Conservation (phyloP, 164 flowering plant genomes). For the Houttuynia cordata region DNA sequence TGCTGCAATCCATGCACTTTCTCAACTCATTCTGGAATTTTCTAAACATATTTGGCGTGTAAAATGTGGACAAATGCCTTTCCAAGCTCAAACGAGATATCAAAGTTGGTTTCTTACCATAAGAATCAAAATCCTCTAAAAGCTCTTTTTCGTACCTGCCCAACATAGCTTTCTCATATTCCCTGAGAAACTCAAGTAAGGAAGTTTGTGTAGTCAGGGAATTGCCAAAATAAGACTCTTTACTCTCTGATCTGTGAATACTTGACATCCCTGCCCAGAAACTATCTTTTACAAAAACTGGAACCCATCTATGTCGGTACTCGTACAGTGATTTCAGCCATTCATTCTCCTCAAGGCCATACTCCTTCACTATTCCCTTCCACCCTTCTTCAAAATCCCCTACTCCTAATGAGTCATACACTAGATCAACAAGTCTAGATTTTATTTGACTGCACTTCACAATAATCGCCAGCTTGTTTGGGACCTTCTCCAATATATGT, state of each 20-base stretch:
- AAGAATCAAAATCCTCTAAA: constrained; percentile 5
- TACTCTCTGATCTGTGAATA: constrained; percentile 1
- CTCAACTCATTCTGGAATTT: constrained; percentile 77
- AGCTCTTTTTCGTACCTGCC: constrained; percentile 4
- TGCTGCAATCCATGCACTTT: constrained; percentile 60
- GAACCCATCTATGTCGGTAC: constrained; percentile 1
- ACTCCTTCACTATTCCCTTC: constrained; percentile 4
- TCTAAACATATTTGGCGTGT: constrained; percentile 51
- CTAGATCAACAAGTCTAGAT: constrained; percentile 2
- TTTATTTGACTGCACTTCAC: constrained; percentile 1
- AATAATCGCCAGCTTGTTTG: neutral
- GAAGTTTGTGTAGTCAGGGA: constrained; percentile 2
- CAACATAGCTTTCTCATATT: constrained; percentile 4
- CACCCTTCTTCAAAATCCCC: constrained; percentile 8
- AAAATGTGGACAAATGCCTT: constrained; percentile 61
- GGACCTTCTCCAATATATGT: constrained; percentile 2
- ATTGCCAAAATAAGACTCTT: constrained; percentile 3
- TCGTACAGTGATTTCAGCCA: constrained; percentile 1
- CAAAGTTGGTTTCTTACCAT: neutral
- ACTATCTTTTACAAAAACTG: neutral
- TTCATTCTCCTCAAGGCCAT: constrained; percentile 4
- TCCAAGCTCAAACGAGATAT: constrained; percentile 50
- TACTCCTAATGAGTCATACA: constrained; percentile 2
- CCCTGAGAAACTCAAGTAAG: neutral
- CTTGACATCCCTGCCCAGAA: constrained; percentile 8